Evolutionary conservation across 306 rosid genomes (phyloP).

Genomic region (Acacia crassicarpa): DNA sequence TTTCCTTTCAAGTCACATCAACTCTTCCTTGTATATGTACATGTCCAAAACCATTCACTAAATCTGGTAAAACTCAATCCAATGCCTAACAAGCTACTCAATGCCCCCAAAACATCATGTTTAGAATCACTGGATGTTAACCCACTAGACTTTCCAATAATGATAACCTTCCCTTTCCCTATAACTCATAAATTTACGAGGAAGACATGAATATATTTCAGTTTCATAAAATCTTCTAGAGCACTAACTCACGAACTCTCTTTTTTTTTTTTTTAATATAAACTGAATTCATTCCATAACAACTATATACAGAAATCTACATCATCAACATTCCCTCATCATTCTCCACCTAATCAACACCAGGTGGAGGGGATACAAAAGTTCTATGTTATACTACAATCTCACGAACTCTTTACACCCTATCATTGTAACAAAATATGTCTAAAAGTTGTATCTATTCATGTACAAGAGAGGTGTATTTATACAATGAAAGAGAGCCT

Average conservation of each 20-base stretch:
- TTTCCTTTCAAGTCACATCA: no score
- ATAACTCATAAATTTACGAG: neutral
- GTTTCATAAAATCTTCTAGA: neutral
- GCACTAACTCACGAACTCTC: neutral
- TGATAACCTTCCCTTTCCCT: neutral
- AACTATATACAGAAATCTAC: no score
- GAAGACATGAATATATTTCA: neutral
- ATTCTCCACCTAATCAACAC: no score
- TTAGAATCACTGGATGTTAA: neutral
- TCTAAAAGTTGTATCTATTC: no score
- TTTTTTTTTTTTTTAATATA: neutral
- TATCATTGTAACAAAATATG: neutral
- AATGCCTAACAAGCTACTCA: constrained; percentile 13
- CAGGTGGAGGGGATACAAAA: no score
- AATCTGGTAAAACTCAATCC: constrained; percentile 9
- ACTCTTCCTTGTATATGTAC: neutral
- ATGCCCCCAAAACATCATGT: neutral
- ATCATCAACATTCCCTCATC: no score
- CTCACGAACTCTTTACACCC: neutral
- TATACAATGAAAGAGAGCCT: no score
- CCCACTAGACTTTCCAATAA: neutral
- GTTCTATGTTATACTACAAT: neutral
- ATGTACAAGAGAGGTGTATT: no score
- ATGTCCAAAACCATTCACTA: constrained; percentile 1
- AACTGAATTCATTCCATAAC: no score